Evolutionary conservation across 345 rosid species (phyloP).

Genomic region (Cardamine chenopodiifolia): DNA sequence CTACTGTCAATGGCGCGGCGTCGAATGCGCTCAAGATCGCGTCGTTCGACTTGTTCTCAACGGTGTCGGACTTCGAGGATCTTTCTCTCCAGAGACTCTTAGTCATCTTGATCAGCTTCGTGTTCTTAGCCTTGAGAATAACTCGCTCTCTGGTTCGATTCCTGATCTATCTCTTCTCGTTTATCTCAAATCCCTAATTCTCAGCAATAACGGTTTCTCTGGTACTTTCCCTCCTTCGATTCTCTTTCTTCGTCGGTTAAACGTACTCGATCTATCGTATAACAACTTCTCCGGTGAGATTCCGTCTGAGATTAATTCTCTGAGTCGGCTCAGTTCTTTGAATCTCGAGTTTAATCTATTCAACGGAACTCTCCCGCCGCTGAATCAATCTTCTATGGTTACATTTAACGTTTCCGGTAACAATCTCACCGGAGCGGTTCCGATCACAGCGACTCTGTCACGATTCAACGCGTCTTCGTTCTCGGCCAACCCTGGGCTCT

Average conservation of each 20-base stretch:
- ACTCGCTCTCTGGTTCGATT: slow-evolving; percentile 80
- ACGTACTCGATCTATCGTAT: slow-evolving; percentile 63
- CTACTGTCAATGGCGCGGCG: slow-evolving; percentile 93
- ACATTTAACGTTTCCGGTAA: slow-evolving; percentile 77
- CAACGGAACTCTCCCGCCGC: slow-evolving; percentile 64
- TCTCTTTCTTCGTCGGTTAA: slow-evolving; percentile 55
- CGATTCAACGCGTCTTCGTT: slow-evolving; percentile 63
- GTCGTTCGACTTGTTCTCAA: slow-evolving; percentile 65
- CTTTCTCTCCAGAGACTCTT: slow-evolving; percentile 59
- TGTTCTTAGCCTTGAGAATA: slow-evolving; percentile 66
- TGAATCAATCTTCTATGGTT: slow-evolving; percentile 57
- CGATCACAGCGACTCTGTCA: slow-evolving; percentile 63
- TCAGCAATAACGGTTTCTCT: slow-evolving; percentile 60
- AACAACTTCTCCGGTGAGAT: slow-evolving; percentile 62
- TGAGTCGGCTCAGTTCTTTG: slow-evolving; percentile 62
- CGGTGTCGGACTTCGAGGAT: slow-evolving; percentile 59
- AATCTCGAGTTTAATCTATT: slow-evolving; percentile 66
- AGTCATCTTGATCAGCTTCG: slow-evolving; percentile 90
- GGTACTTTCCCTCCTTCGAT: slow-evolving; percentile 61
- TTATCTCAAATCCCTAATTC: slow-evolving; percentile 62
- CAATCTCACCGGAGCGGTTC: slow-evolving; percentile 67
- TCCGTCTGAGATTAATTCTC: slow-evolving; percentile 52
- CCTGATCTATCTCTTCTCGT: slow-evolving; percentile 74
- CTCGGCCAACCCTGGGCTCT: slow-evolving; percentile 59
- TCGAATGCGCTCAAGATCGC: slow-evolving; percentile 74